These are phyloP conservation scores for Ceratonia siliqua DNA, from an alignment of 306 rosid species.

Conservation along the genomic window DNA sequence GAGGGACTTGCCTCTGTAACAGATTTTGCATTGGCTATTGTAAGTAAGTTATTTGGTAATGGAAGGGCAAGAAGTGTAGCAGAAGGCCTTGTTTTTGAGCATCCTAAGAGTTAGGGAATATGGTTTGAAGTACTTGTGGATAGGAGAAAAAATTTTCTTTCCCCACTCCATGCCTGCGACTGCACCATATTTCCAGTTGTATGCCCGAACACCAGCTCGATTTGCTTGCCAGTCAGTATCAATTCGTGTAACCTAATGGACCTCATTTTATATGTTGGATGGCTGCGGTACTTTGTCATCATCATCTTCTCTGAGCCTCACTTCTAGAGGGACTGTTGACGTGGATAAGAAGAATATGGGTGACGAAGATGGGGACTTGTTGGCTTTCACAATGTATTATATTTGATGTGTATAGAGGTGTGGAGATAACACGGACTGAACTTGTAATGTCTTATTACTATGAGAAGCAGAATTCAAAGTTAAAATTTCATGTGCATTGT, in stretches of 20 bases:
- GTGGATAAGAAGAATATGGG: neutral
- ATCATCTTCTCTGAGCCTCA: slow-evolving; percentile 2
- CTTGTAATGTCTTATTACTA: neutral
- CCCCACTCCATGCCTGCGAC: neutral
- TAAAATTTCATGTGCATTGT: neutral
- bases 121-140: slow-evolving; percentile 19
- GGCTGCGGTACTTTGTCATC: neutral
- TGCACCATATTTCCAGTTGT: too few relatives aligned
- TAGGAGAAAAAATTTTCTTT: slow-evolving; percentile 7
- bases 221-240: neutral
- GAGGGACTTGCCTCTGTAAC: slow-evolving; percentile 72
- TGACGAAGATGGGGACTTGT: neutral
- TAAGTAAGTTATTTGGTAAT: slow-evolving; percentile 76
- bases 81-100: slow-evolving; percentile 84
- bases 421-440: neutral
- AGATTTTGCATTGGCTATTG: slow-evolving; percentile 76
- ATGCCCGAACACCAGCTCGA: neutral
- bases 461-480: neutral
- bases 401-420: neutral
- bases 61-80: slow-evolving; percentile 96
- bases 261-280: neutral
- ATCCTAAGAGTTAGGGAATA: slow-evolving; percentile 54
- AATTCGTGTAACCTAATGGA: neutral
- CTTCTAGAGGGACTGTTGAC: slow-evolving; percentile 6
- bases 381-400: neutral